Base-by-base conservation (phyloP, 2,329 filamentous ascomycete species). In the Cadophora gregata region DNA sequence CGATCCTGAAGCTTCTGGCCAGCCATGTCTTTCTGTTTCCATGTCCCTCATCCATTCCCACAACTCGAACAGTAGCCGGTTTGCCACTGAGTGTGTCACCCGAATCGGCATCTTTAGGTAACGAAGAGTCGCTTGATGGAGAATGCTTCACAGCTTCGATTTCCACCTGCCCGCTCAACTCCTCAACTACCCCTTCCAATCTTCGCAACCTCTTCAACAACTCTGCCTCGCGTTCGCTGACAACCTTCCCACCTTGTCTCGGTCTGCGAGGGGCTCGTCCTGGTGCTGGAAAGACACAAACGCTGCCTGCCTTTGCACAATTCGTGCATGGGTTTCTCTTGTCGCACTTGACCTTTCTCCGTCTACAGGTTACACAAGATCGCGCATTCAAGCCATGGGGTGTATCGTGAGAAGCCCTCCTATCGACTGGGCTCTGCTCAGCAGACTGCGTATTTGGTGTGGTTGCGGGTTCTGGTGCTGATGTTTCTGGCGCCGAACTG, bases 161-260 rank as follows among this genome's bases (percentile, higher is more conserved):
- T 29, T 78, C 76, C 2, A 89, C 84, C 78, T 90, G 88, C 7
- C 87, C 85, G 75, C 87, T 90, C 60, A 90, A 77, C 70, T 90
- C 87, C 76, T 90, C 86, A 19, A 94, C 91, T 31, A 94, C 92
- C 53, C 90, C 90, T 77, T 94, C 91, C 29, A 94, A 79, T 77
- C 91, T 90, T 68, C 88, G 82, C 75, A 94, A 76, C 14, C 91
- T 83, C 77, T 92, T 91, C 78, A 93, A 82, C 67, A 94, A 80
- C 80, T 93, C 91, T 50, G 85, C 80, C 77, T 90, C 88, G 55
- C 87, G 82, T 75, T 88, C 86, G 73, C 83, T 88, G 64, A 86
- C 85, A 62, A 82, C 65, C 56, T 75, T 85, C 74, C 90, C 90
- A 6, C 87, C 86, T 55, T 90, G 85, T 75, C 90, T 91, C 33